These are phyloP conservation scores for Emergomyces orientalis DNA, from an alignment of 2,329 filamentous ascomycete species.

Conservation along the genomic window DNA sequence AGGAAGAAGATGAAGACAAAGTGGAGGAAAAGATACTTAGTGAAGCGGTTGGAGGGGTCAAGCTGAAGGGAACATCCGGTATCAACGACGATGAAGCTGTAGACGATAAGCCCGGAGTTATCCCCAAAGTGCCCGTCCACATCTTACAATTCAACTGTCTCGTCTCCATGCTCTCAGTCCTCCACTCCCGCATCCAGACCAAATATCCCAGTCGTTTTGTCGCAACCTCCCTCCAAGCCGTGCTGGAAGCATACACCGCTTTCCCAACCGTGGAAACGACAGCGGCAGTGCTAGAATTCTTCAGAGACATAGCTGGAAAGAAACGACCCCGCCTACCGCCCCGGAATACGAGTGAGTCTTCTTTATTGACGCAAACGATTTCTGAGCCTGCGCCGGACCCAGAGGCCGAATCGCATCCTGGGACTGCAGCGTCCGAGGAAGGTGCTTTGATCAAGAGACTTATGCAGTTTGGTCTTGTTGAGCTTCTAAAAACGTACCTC, in stretches of 20 bases:
- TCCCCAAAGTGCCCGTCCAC: slow-evolving; percentile 19
- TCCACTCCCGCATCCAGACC: slow-evolving; percentile 54
- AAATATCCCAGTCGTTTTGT: slow-evolving; percentile 56
- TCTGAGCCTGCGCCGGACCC: slow-evolving; percentile 45
- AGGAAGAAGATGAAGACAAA: slow-evolving; percentile 26
- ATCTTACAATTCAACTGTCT: slow-evolving; percentile 36
- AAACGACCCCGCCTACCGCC: slow-evolving; percentile 53
- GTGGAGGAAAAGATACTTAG: slow-evolving; percentile 14
- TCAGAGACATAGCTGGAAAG: slow-evolving; percentile 49
- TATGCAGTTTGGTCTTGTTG: slow-evolving; percentile 54
- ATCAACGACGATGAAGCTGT: slow-evolving; percentile 15
- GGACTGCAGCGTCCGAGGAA: slow-evolving; percentile 41
- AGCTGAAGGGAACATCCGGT: slow-evolving; percentile 12
- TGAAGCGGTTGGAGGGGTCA: slow-evolving; percentile 14
- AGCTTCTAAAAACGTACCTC: slow-evolving; percentile 53
- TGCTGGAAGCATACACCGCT: slow-evolving; percentile 50
- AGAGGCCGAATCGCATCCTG: slow-evolving; percentile 42
- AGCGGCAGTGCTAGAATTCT: slow-evolving; percentile 46
- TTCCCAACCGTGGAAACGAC: slow-evolving; percentile 50
- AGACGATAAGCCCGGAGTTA: slow-evolving; percentile 7
- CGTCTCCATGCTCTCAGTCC: slow-evolving; percentile 44
- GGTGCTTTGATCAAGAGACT: slow-evolving; percentile 43
- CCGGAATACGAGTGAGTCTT: slow-evolving; percentile 44
- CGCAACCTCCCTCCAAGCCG: slow-evolving; percentile 54
- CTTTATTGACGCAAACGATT: slow-evolving; percentile 27